Evolutionary conservation across 2,329 filamentous ascomycete species (phyloP), one percentile per base, ranked within the genome.

Genomic region (Aureobasidium namibiae): DNA sequence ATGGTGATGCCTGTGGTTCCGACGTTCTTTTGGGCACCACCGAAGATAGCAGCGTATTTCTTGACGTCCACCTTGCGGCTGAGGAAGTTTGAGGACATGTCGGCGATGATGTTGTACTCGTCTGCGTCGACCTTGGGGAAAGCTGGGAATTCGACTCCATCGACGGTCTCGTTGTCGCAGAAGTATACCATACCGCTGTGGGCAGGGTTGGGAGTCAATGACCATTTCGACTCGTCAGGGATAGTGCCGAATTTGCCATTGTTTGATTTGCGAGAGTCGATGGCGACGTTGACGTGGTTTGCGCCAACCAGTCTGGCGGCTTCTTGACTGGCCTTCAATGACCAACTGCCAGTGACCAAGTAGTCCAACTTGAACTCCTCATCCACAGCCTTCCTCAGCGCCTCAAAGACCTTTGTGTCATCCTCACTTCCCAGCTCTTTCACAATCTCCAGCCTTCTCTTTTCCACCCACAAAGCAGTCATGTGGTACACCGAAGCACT

Each of bases 51-150:
- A 1, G 86, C 87, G 74, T 87, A 95, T 69, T 94, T 92, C 65
- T 78, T 79, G 49, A 95, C 82, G 34, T 92, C 86, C 24, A 96
- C 82, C 63, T 80, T 82, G 44, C 90, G 80, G 48, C 89, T 90
- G 54, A 97, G 84, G 70, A 97, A 96, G 73, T 96, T 97, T 61
- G 90, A 96, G 48, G 83, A 88, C 89, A 97, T 95, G 73, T 97
- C 92, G 21, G 89, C 90, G 5, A 96, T 87, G 6, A 97, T 87
- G 1, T 86, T 85, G 33, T 84, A 83, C 53, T 86, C 81, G 7
- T 73, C 73, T 18, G 63, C 63, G 50, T 82, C 81, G 24, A 95
- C 78, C 63, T 85, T 75, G 24, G 92, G 92, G 68, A 88, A 86
- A 3, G 67, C 74, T 6, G 87, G 90, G 66, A 95, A 96, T 70